Percentiles rank a stretch among this genome's conserved stretches.
These are phyloP conservation scores for Helminthosporium solani DNA, from an alignment of 2,329 filamentous ascomycete species.

Conservation along the genomic window DNA sequence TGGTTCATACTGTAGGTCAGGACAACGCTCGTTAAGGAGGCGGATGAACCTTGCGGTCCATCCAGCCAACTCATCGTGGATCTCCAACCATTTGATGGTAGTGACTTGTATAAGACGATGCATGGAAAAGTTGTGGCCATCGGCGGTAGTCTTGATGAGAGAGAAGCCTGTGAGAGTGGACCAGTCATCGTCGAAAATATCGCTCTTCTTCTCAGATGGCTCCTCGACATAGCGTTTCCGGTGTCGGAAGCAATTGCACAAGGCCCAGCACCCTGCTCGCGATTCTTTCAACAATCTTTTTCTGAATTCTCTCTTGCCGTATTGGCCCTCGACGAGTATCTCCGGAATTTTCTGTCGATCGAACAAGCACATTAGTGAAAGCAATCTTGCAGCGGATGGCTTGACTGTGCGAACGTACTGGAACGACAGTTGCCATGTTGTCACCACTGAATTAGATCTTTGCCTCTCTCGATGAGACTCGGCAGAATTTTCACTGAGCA, in stretches of 20 bases:
- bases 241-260: neutral
- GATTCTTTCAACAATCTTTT: neutral
- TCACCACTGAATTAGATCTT: constrained; percentile 37
- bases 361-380: constrained; percentile 51
- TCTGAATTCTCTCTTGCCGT: neutral
- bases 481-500: constrained; percentile 12
- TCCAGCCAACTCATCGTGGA: constrained; percentile 13
- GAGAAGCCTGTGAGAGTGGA: constrained; percentile 8
- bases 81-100: constrained; percentile 20
- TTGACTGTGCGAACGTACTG: constrained; percentile 32
- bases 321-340: constrained; percentile 3
- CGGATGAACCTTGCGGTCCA: constrained; percentile 27
- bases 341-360: constrained; percentile 45
- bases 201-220: neutral
- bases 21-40: constrained; percentile 20
- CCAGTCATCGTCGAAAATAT: constrained; percentile 5
- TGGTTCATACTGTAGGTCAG: constrained; percentile 2
- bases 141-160: constrained; percentile 8
- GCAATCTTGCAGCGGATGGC: constrained; percentile 40
- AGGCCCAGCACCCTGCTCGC: too few relatives aligned
- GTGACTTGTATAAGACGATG: constrained; percentile 23
- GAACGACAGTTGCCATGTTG: constrained; percentile 34
- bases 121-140: constrained; percentile 16
- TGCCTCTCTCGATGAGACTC: constrained; percentile 29
- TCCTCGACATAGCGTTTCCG: neutral